A percentile compares a stretch with the other conserved stretches of the same genome.
phyloP scores from a whole-genome alignment of 176 grass and related monocot genomes.

The Phoenix dactylifera region DNA sequence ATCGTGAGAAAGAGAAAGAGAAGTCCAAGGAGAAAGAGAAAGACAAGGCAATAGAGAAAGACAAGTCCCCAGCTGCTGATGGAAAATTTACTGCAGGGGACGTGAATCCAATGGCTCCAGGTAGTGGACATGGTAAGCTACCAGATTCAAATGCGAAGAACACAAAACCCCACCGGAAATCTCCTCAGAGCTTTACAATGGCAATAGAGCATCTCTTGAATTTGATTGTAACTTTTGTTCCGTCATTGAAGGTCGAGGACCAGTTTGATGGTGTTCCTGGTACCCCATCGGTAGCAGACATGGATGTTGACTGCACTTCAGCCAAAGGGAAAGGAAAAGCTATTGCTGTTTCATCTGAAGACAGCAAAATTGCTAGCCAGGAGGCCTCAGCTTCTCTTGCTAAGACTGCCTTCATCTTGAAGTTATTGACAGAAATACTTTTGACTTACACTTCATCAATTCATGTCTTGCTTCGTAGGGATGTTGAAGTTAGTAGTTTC shows the following conservation, averaged over 20 bases:
- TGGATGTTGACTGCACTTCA: slow-evolving; percentile 82
- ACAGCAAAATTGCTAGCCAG: slow-evolving; percentile 53
- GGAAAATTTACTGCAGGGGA: slow-evolving; percentile 40
- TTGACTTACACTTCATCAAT: slow-evolving; percentile 87
- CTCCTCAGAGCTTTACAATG: slow-evolving; percentile 74
- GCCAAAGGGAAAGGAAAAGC: slow-evolving; percentile 91
- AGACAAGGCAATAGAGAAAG: slow-evolving; percentile 56
- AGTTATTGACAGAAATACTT: slow-evolving; percentile 84
- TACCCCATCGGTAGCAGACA: slow-evolving; percentile 47
- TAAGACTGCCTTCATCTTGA: slow-evolving; percentile 69
- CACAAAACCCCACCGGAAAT: slow-evolving; percentile 73
- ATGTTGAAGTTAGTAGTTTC: slow-evolving; percentile 56
- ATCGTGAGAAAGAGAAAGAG: slow-evolving; percentile 90
- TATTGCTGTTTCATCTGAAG: slow-evolving; percentile 45
- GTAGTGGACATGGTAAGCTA: slow-evolving; percentile 48
- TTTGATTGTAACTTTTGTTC: slow-evolving; percentile 59
- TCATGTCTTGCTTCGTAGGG: slow-evolving; percentile 79
- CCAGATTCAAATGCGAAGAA: slow-evolving; percentile 47
- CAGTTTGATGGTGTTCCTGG: slow-evolving; percentile 30
- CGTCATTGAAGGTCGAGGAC: slow-evolving; percentile 44
- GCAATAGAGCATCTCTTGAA: slow-evolving; percentile 84
- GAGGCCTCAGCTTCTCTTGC: slow-evolving; percentile 78
- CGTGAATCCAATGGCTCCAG: slow-evolving; percentile 23
- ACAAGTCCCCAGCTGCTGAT: slow-evolving; percentile 29
- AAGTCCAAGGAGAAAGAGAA: slow-evolving; percentile 84